phyloP scores from a whole-genome alignment of 805 yeast genomes.

The Nakazawaea wickerhamii region DNA sequence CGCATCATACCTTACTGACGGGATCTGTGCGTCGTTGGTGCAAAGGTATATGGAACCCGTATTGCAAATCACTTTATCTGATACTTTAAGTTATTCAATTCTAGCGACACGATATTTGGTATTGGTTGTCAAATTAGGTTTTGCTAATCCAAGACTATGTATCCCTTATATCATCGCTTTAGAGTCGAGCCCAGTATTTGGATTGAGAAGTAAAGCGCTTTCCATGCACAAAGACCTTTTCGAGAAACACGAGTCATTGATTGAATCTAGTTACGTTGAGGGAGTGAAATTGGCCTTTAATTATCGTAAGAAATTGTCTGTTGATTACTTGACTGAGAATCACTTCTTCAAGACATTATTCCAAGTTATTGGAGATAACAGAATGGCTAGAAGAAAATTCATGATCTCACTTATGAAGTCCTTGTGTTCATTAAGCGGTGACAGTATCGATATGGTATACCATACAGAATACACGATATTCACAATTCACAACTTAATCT shows the following conservation, averaged over 20 bases:
- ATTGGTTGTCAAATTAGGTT: slow-evolving; percentile 56
- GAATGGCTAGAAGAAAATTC: slow-evolving; percentile 38
- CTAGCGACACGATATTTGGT: slow-evolving; percentile 51
- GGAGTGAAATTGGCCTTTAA: slow-evolving; percentile 53
- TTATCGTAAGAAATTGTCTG: slow-evolving; percentile 31
- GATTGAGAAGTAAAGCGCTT: slow-evolving; percentile 42
- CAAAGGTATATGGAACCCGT: slow-evolving; percentile 53
- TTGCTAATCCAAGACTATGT: slow-evolving; percentile 67
- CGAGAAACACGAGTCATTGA: slow-evolving; percentile 65
- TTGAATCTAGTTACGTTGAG: slow-evolving; percentile 58
- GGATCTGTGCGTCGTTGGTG: slow-evolving; percentile 67
- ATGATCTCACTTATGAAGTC: slow-evolving; percentile 27
- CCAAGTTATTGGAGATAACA: slow-evolving; percentile 34
- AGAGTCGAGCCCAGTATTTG: slow-evolving; percentile 43
- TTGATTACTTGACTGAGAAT: slow-evolving; percentile 23
- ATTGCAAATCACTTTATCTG: slow-evolving; percentile 41
- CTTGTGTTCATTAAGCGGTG: slow-evolving; percentile 14
- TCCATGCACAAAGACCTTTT: slow-evolving; percentile 50
- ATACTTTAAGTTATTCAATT: slow-evolving; percentile 36
- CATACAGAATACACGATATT: slow-evolving; percentile 26
- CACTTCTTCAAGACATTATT: slow-evolving; percentile 36
- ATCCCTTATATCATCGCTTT: slow-evolving; percentile 68
- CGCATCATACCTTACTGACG: slow-evolving; percentile 49
- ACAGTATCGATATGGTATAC: slow-evolving; percentile 17
- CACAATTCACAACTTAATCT: slow-evolving; percentile 34